Conservation (phyloP, 2,329 filamentous ascomycete genomes). For the Colletotrichum eleusines region DNA sequence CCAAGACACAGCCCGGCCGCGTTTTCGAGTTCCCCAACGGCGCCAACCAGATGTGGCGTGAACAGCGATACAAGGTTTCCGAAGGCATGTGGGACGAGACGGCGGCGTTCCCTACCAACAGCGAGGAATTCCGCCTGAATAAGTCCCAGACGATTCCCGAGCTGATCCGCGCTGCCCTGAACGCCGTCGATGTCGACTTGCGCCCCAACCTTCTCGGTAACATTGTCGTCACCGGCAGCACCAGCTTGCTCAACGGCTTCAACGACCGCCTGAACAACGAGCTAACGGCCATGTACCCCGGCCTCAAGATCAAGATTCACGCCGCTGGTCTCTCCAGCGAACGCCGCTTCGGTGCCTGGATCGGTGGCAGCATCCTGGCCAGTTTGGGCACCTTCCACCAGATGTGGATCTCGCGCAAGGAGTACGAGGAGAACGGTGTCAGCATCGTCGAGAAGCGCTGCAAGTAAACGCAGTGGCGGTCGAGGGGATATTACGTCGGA, state of each 20-base stretch:
- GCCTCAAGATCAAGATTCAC: constrained; percentile 87
- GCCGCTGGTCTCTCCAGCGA: constrained; percentile 89
- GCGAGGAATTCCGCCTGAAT: constrained; percentile 59
- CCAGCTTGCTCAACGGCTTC: constrained; percentile 89
- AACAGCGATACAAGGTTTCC: constrained; percentile 85
- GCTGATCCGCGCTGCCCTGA: constrained; percentile 82
- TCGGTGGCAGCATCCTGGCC: constrained; percentile 94
- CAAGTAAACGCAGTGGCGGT: constrained; percentile 69
- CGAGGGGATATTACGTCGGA: constrained; percentile 8
- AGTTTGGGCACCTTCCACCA: constrained; percentile 98
- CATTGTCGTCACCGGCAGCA: constrained; percentile 92
- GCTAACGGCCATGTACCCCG: constrained; percentile 83
- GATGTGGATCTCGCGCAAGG: constrained; percentile 98
- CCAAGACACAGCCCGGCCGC: constrained; percentile 79
- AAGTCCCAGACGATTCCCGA: constrained; percentile 86
- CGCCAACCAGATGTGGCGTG: constrained; percentile 93
- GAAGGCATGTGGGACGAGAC: constrained; percentile 94
- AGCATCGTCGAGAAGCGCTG: constrained; percentile 96
- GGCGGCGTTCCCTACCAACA: constrained; percentile 69
- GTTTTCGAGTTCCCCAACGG: constrained; percentile 98
- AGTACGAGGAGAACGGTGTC: constrained; percentile 95
- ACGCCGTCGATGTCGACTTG: constrained; percentile 88
- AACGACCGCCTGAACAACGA: constrained; percentile 91
- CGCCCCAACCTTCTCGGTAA: constrained; percentile 86
- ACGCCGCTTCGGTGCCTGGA: constrained; percentile 93